These are phyloP conservation scores for Allium sativum DNA, from an alignment of 106 monocot genomes.

Conservation along the genomic window DNA sequence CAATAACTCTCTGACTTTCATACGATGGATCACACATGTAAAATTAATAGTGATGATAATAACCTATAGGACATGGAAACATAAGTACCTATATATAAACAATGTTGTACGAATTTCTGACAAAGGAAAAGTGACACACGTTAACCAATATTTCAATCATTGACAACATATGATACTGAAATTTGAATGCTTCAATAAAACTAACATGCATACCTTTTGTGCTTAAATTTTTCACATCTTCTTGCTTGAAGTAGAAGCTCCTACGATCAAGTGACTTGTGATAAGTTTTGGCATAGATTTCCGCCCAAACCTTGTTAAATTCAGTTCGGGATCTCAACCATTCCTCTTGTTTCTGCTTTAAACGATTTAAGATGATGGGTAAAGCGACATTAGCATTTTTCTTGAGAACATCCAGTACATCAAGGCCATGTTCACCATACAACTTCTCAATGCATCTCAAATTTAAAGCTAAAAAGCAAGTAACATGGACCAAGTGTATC, in stretches of 20 bases:
- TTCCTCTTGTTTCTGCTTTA: constrained; percentile 99
- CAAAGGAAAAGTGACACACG: too few relatives aligned
- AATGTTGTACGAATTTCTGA: too few relatives aligned
- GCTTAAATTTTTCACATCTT: constrained; percentile 83
- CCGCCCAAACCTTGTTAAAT: constrained; percentile 98
- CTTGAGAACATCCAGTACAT: constrained; percentile 85
- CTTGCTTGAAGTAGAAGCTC: constrained; percentile 98
- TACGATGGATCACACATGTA: too few relatives aligned
- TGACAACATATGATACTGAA: not conserved
- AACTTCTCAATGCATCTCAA: constrained; percentile 90
- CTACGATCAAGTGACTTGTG: constrained; percentile 96
- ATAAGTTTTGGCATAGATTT: constrained; percentile 93
- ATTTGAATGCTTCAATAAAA: not conserved
- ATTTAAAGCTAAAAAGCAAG: constrained; percentile 47
- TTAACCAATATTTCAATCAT: not conserved
- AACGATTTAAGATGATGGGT: constrained; percentile 82
- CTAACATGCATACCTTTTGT: constrained; percentile 64
- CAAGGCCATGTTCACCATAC: constrained; percentile 97
- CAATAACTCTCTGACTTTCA: too few relatives aligned
- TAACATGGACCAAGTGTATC: constrained; percentile 4
- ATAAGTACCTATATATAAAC: too few relatives aligned
- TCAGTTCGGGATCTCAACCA: constrained; percentile 91
- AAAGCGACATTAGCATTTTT: constrained; percentile 80
- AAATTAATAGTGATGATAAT: too few relatives aligned
- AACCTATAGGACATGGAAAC: too few relatives aligned